These are phyloP conservation scores for Beauveria scarabaeidicola DNA, from an alignment of 2,329 filamentous ascomycete genomes.

Conservation along the genomic window DNA sequence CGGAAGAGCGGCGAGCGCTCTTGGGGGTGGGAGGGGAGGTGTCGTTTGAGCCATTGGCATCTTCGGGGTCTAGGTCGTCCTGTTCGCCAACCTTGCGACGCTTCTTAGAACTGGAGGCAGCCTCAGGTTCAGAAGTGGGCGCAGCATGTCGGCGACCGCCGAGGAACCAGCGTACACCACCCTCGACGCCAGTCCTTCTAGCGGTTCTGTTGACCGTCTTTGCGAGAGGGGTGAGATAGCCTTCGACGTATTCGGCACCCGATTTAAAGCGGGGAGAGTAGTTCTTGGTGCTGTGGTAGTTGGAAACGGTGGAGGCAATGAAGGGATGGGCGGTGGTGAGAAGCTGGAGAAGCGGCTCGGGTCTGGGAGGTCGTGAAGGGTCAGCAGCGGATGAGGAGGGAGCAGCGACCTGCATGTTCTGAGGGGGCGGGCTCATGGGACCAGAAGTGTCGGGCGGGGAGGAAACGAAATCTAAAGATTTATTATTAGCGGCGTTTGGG, in stretches of 20 bases:
- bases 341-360: constrained; percentile 76
- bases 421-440: constrained; percentile 26
- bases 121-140: constrained; percentile 38
- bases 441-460: constrained; percentile 45
- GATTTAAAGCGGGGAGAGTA: constrained; percentile 83
- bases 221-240: constrained; percentile 76
- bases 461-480: constrained; percentile 52
- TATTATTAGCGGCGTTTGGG: constrained; percentile 11
- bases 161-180: constrained; percentile 77
- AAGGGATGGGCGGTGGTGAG: constrained; percentile 83
- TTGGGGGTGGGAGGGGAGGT: constrained; percentile 21
- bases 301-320: constrained; percentile 75
- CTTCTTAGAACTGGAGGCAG: constrained; percentile 43
- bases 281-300: constrained; percentile 80
- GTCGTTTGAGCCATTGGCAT: constrained; percentile 19
- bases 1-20: constrained; percentile 47
- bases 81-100: constrained; percentile 47
- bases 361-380: constrained; percentile 37
- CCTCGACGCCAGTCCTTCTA: constrained; percentile 79
- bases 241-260: constrained; percentile 85
- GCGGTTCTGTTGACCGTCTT: constrained; percentile 81
- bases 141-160: constrained; percentile 45
- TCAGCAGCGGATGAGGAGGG: constrained; percentile 15
- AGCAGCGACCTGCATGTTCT: neutral
- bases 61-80: constrained; percentile 22